Conservation (phyloP, 768 basidiomycete genomes). For the Tylopilus vinaceipallidus region DNA sequence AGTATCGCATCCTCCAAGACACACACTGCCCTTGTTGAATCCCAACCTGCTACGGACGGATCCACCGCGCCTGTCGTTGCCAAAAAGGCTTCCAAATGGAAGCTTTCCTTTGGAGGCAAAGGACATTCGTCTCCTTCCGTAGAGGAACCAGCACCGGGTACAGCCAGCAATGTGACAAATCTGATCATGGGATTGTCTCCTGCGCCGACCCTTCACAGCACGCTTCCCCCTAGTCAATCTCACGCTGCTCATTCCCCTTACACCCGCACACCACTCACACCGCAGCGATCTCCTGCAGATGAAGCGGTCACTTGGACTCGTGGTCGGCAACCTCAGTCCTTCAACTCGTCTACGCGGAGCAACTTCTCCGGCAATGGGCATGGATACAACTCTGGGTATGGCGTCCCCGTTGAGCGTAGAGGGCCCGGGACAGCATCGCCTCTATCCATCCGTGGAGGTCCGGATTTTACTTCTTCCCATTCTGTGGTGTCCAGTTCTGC, state of each 20-base stretch:
- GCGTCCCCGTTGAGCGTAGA: conserved; percentile 32
- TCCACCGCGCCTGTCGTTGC: conserved; percentile 35
- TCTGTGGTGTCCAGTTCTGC: conserved; percentile 52
- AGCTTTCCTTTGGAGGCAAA: conserved; percentile 55
- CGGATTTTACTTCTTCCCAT: conserved; percentile 51
- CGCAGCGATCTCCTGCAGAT: conserved; percentile 39
- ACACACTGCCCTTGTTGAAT: conserved; percentile 37
- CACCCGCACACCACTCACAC: conserved; percentile 29
- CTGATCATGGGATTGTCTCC: conserved; percentile 60
- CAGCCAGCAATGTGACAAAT: conserved; percentile 74
- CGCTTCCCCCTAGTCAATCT: conserved; percentile 5
- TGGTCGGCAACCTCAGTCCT: conserved; percentile 40
- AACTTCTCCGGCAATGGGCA: conserved; percentile 14
- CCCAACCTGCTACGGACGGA: conserved; percentile 15
- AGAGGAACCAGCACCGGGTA: conserved; percentile 47
- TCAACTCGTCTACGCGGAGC: conserved; percentile 21
- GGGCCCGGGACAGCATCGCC: conserved; percentile 55
- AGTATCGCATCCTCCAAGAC: conserved; percentile 35
- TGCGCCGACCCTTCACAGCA: conserved; percentile 8
- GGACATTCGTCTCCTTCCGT: conserved; percentile 45
- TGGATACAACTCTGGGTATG: conserved; percentile 9
- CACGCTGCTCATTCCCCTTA: conserved; percentile 21
- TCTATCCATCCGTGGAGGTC: conserved; percentile 53
- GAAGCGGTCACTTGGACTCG: conserved; percentile 46
- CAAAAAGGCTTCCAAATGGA: conserved; percentile 78